Conservation (phyloP, 768 basidiomycete species). For the Saitozyma podzolica region DNA sequence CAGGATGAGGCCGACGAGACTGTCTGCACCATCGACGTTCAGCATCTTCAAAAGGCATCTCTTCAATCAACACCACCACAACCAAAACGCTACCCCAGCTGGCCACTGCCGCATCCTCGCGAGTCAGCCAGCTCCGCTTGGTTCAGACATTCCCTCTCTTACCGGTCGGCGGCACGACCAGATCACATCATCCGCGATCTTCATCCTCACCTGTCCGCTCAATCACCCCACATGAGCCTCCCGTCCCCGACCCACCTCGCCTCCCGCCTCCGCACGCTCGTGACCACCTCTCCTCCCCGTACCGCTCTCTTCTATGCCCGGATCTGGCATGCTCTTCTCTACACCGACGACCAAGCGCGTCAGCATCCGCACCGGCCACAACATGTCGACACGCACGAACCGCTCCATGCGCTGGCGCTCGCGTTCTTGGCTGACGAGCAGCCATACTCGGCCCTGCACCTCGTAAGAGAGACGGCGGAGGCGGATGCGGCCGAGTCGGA, state of each 20-base stretch:
- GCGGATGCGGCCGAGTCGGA: constrained; percentile 10
- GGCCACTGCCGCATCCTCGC: too few species aligned
- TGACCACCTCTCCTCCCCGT: constrained; percentile 23
- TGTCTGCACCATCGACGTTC: too few species aligned
- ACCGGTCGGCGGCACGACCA: neutral
- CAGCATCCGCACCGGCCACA: too few species aligned
- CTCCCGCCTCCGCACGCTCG: constrained; percentile 31
- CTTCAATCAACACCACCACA: too few species aligned
- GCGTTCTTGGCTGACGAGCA: constrained; percentile 33
- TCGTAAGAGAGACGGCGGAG: constrained; percentile 39
- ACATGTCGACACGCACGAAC: constrained; percentile 22
- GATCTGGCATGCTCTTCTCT: constrained; percentile 28
- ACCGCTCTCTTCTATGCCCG: constrained; percentile 43
- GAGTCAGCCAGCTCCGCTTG: too few species aligned
- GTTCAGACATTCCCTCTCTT: too few species aligned
- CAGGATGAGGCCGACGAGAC: too few species aligned
- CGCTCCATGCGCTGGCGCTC: constrained; percentile 37
- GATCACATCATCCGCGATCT: neutral
- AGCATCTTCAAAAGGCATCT: too few species aligned
- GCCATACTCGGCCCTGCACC: constrained; percentile 36
- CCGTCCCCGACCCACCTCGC: constrained; percentile 28
- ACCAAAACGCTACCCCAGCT: too few species aligned
- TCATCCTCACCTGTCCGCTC: neutral
- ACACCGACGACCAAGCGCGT: constrained; percentile 12
- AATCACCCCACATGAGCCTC: constrained; percentile 7